Evolutionary conservation across 2,329 filamentous ascomycete genomes (phyloP).

Genomic region (Fusarium xyrophilum): DNA sequence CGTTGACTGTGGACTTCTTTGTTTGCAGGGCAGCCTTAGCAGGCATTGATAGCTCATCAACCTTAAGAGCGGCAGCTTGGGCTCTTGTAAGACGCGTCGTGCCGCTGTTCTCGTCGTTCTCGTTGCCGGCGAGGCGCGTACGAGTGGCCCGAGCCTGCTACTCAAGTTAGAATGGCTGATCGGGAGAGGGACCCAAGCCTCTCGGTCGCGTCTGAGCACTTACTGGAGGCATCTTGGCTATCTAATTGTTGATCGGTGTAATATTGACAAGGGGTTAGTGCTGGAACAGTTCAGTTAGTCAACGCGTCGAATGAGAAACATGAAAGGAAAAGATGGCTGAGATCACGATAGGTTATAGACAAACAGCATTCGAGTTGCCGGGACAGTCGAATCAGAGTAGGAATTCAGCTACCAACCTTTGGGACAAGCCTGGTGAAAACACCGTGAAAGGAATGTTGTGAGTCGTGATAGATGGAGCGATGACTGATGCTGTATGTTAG

Average conservation of each 20-base stretch:
- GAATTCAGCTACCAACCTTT: slow-evolving; percentile 48
- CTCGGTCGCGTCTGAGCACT: slow-evolving; percentile 36
- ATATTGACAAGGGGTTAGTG: slow-evolving; percentile 32
- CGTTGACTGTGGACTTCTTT: slow-evolving; percentile 68
- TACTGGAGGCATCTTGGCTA: slow-evolving; percentile 48
- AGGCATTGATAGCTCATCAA: slow-evolving; percentile 65
- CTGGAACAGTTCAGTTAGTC: slow-evolving; percentile 32
- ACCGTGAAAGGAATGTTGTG: slow-evolving; percentile 50
- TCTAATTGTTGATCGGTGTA: slow-evolving; percentile 35
- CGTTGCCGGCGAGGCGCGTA: slow-evolving; percentile 80
- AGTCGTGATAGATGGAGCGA: slow-evolving; percentile 39
- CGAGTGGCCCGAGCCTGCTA: slow-evolving; percentile 71
- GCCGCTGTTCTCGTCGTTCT: slow-evolving; percentile 89
- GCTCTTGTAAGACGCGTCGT: slow-evolving; percentile 90
- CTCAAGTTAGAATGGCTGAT: slow-evolving; percentile 17
- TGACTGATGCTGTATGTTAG: slow-evolving; percentile 42
- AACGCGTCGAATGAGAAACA: slow-evolving; percentile 36
- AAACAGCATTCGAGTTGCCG: slow-evolving; percentile 25
- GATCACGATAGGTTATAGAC: slow-evolving; percentile 1
- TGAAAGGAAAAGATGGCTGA: slow-evolving; percentile 23
- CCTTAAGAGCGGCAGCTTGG: slow-evolving; percentile 79
- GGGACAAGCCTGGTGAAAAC: slow-evolving; percentile 45
- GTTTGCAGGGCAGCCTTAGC: slow-evolving; percentile 70
- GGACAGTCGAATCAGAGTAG: slow-evolving; percentile 43
- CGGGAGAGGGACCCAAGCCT: background rate